phyloP scores from a whole-genome alignment of 768 basidiomycete genomes.

The Pluteus cervinus region DNA sequence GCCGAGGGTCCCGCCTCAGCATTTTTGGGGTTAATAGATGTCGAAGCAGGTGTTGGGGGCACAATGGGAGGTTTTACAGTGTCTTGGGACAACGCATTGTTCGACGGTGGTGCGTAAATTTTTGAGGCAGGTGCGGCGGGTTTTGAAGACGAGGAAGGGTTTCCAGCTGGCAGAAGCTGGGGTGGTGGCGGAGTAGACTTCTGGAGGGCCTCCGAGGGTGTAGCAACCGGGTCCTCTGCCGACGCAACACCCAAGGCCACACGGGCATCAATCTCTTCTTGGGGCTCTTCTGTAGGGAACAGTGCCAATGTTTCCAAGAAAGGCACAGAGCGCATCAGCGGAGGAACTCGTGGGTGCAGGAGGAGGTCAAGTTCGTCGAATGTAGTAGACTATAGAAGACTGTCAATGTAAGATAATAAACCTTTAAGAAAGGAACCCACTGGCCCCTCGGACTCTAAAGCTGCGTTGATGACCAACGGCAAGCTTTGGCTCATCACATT shows the following conservation, averaged over 20 bases:
- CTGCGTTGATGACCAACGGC: conserved; percentile 45
- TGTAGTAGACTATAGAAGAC: conserved; percentile 9
- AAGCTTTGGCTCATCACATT: conserved; percentile 57
- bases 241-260: conserved; percentile 31
- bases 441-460: conserved; percentile 16
- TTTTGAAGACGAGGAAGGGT: too few relatives aligned
- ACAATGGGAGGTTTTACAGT: too few relatives aligned
- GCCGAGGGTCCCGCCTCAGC: too few relatives aligned
- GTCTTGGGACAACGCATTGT: too few relatives aligned
- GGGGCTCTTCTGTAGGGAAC: conserved; percentile 55
- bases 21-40: too few relatives aligned
- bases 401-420: background rate
- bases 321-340: conserved; percentile 63
- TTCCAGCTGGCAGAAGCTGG: background rate
- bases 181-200: conserved; percentile 8
- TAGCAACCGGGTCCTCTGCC: conserved; percentile 7
- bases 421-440: conserved; percentile 13
- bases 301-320: conserved; percentile 56
- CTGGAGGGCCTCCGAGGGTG: too few relatives aligned
- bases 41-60: too few relatives aligned
- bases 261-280: conserved; percentile 51
- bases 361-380: conserved; percentile 50
- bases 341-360: conserved; percentile 77
- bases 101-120: too few relatives aligned
- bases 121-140: too few relatives aligned